A percentile compares a stretch with the other conserved stretches of the same genome.
These are phyloP conservation scores for Yarrowia sp. DNA, from an alignment of 805 yeast genomes.

Conservation along the genomic window DNA sequence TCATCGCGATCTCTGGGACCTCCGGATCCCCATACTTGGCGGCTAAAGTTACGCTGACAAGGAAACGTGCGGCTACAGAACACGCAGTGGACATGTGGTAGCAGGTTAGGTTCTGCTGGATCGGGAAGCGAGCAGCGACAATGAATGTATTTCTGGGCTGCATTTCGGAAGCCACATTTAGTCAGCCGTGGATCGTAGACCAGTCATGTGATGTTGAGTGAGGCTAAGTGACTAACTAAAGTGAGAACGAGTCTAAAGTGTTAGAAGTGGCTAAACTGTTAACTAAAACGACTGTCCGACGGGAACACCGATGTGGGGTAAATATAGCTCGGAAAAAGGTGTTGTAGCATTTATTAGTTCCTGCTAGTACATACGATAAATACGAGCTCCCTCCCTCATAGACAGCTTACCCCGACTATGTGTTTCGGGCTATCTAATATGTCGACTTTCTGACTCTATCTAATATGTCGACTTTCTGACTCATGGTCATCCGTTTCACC, in stretches of 20 bases:
- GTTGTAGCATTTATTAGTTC: too few species aligned
- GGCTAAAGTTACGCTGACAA: conserved; percentile 39
- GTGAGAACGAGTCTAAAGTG: background rate
- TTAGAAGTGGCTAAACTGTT: too few species aligned
- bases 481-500: too few species aligned
- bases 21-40: background rate
- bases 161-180: conserved; percentile 19
- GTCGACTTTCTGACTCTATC: too few species aligned
- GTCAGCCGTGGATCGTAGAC: conserved; percentile 2
- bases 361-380: too few species aligned
- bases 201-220: conserved; percentile 16
- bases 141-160: background rate
- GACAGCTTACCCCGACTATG: background rate
- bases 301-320: background rate
- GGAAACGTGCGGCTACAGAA: conserved; percentile 21
- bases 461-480: too few species aligned
- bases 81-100: conserved; percentile 7
- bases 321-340: too few species aligned
- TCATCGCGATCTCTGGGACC: too few species aligned
- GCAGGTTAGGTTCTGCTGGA: conserved; percentile 23
- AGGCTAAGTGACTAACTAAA: conserved; percentile 8
- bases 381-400: too few species aligned
- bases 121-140: conserved; percentile 30
- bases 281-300: too few species aligned
- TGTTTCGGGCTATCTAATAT: too few species aligned